Percentiles rank a stretch among this genome's conserved stretches.
Evolutionary conservation across 106 monocot species (phyloP).

Genomic region (Dendrobium nobile): DNA sequence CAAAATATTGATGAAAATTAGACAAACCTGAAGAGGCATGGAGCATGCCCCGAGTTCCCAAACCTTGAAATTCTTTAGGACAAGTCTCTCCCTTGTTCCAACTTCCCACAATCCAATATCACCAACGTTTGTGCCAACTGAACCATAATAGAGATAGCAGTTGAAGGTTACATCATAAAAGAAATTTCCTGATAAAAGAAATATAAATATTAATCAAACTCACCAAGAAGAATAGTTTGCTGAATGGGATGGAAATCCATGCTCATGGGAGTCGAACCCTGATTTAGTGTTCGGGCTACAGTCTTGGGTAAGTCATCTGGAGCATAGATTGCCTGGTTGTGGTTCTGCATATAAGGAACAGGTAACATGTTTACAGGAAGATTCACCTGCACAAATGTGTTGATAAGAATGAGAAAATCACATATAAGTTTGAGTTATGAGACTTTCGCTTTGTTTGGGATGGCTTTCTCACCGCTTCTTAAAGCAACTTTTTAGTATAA

Average conservation of each 20-base stretch:
- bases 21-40: conserved; percentile 45
- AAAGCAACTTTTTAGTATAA: too few species aligned
- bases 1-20: neutral
- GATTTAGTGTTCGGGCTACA: conserved; percentile 43
- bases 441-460: too few species aligned
- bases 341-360: conserved; percentile 44
- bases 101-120: conserved; percentile 91
- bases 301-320: conserved; percentile 60
- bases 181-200: neutral
- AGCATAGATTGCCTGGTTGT: conserved; percentile 23
- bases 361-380: conserved; percentile 58
- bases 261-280: conserved; percentile 64
- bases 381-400: conserved; percentile 35
- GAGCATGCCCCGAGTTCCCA: conserved; percentile 75
- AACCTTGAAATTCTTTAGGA: conserved; percentile 66
- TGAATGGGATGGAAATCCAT: conserved; percentile 77
- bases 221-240: conserved; percentile 65
- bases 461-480: too few species aligned
- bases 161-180: conserved; percentile 1
- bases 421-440: neutral
- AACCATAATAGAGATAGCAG: conserved; percentile 15
- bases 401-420: neutral
- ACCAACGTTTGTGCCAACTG: conserved; percentile 92
- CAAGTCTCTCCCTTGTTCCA: conserved; percentile 55
- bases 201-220: neutral